Evolutionary conservation across 2,329 filamentous ascomycete species (phyloP).

Genomic region (Dactylonectria estremocensis): DNA sequence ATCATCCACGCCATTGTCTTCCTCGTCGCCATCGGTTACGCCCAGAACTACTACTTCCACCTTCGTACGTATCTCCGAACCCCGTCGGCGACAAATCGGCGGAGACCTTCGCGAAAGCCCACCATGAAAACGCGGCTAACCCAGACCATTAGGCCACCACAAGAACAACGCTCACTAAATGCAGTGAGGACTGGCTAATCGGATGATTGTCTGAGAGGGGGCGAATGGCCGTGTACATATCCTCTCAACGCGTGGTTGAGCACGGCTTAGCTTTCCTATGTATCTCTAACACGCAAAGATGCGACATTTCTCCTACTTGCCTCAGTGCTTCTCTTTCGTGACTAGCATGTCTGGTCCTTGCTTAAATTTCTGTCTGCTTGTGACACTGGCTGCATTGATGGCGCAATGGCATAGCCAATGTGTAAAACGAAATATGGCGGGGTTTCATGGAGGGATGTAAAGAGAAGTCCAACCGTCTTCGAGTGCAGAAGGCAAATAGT

Average conservation of each 20-base stretch:
- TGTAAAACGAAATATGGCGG: not conserved
- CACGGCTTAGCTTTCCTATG: slow-evolving; percentile 56
- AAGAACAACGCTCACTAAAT: slow-evolving; percentile 99
- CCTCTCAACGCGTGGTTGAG: slow-evolving; percentile 55
- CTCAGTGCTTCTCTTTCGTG: not conserved
- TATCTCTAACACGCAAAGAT: slow-evolving; percentile 52
- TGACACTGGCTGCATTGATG: not conserved
- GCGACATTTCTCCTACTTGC: slow-evolving; percentile 40
- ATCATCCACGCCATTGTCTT: slow-evolving; percentile 88
- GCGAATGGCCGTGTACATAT: slow-evolving; percentile 60
- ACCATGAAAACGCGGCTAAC: slow-evolving; percentile 33
- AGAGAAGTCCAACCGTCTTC: not conserved
- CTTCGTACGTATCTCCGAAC: slow-evolving; percentile 78
- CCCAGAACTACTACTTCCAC: slow-evolving; percentile 99
- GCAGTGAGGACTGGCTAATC: slow-evolving; percentile 37
- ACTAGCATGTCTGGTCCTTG: not conserved
- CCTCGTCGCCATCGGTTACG: slow-evolving; percentile 88
- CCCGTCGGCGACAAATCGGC: not conserved
- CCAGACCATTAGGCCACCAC: slow-evolving; percentile 85
- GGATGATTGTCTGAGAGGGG: slow-evolving; percentile 45
- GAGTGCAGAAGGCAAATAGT: not conserved
- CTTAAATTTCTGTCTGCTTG: not conserved
- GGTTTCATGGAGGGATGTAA: not conserved
- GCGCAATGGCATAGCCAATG: not conserved
- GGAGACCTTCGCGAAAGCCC: not conserved